Evolutionary conservation across 2,329 filamentous ascomycete genomes (phyloP).

Genomic region (Sclerotinia spermophila): DNA sequence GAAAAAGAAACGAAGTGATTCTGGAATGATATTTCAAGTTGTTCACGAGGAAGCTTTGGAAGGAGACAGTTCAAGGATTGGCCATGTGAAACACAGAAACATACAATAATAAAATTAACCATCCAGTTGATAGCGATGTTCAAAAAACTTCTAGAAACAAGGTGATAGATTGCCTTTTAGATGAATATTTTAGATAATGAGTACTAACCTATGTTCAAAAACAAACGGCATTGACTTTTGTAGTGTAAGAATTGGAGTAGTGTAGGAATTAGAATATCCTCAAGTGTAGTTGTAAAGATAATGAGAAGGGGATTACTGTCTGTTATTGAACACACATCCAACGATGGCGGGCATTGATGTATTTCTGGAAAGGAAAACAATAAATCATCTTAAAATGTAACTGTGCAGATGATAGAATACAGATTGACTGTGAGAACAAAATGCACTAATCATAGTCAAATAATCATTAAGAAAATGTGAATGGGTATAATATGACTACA

Average conservation of each 20-base stretch:
- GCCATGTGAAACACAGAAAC: background rate
- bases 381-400: background rate
- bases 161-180: rapidly evolving
- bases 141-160: background rate
- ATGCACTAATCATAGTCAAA: background rate
- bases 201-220: background rate
- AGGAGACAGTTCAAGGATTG: background rate
- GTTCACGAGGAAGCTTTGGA: too few relatives aligned
- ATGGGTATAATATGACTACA: background rate
- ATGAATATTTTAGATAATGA: rapidly evolving
- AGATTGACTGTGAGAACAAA: background rate
- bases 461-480: background rate
- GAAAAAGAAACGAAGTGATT: background rate
- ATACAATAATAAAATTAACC: too few relatives aligned
- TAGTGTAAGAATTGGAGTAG: background rate
- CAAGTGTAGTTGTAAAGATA: too few relatives aligned
- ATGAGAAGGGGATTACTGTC: too few relatives aligned
- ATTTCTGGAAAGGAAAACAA: too few relatives aligned
- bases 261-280: background rate
- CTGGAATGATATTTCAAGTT: background rate
- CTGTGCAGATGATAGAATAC: background rate
- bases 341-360: too few relatives aligned
- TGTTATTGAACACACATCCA: too few relatives aligned
- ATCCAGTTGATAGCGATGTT: background rate
- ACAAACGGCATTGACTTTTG: background rate